Evolutionary conservation across 352 stramenopile species (phyloP), one percentile per base, ranked within the genome.

Genomic region (Phytopythium delawarense): DNA sequence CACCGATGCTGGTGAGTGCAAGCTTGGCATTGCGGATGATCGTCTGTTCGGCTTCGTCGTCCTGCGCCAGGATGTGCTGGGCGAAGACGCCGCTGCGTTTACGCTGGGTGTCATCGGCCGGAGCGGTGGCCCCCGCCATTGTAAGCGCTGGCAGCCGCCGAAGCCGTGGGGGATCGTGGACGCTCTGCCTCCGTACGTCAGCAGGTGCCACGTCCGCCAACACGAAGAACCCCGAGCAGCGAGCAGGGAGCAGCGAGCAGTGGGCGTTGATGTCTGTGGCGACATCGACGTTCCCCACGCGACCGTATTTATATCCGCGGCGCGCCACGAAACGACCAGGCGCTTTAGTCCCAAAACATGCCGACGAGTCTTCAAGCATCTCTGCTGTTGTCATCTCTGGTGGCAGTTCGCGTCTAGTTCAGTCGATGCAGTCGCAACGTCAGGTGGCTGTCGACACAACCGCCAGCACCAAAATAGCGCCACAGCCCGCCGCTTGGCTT

Each of bases 1-100:
- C 61, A 2, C 49, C 32, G 34, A 74, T 65, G 44, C 65, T 74
- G 23, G 62, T 64, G 15, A 74, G 59, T 4, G 59, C 66, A 6
- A 60, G 62, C 42, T 70, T 39, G 20, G 69, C 69, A 16, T 71
- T 57, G 18, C 42, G 66, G 13, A 76, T 62, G 25, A 73, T 67
- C 37, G 44, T 51, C 57, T 71, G 57, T 35, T 76, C 69, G 1
- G 61, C 46, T 12, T 60, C 42, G 8, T 74, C 56, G 25, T 32
- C 23, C 20, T 76, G 62, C 4, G 45, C 69, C 2, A 48, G 60
- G 18, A 61, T 42, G 1, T 40, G 69, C 39, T 64, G 59, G 2
- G 69, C 49, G 5, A 69, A 57, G 12, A 76, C 53, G n/a, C 59
- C 69, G 28, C 56, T 66, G 32, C 65, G 54, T 8, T 3, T 2